These are phyloP conservation scores for Tolypocladium amazonense DNA, from an alignment of 2,329 filamentous ascomycete genomes.

Conservation along the genomic window DNA sequence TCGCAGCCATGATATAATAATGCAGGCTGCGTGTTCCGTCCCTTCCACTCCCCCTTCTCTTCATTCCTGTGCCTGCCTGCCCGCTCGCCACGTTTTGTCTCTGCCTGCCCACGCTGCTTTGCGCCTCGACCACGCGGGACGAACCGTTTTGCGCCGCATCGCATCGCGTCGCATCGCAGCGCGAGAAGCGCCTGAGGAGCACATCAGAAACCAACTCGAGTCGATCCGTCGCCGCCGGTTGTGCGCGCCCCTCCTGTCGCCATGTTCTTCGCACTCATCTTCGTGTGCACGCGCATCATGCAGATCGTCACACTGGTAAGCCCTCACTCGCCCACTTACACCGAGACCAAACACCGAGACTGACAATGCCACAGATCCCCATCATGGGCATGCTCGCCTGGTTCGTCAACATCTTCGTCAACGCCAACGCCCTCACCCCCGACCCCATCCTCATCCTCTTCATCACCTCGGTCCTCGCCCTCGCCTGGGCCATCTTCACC, in stretches of 20 bases:
- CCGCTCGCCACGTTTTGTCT: background rate
- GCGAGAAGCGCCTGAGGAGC: background rate
- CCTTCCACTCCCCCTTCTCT: background rate
- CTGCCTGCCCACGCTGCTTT: background rate
- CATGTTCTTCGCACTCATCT: slow-evolving; percentile 55
- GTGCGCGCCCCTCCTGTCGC: slow-evolving; percentile 10
- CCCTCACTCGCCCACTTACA: background rate
- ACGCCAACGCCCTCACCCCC: slow-evolving; percentile 47
- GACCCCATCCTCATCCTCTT: slow-evolving; percentile 55
- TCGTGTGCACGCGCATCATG: slow-evolving; percentile 50
- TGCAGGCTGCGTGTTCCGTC: background rate
- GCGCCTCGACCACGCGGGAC: background rate
- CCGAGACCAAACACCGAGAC: background rate
- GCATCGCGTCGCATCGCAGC: background rate
- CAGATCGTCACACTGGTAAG: slow-evolving; percentile 54
- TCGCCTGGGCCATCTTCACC: slow-evolving; percentile 54
- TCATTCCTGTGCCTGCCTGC: background rate
- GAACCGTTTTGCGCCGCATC: background rate
- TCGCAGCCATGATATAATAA: background rate
- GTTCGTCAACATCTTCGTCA: slow-evolving; percentile 52
- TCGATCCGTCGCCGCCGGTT: background rate
- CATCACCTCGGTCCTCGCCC: slow-evolving; percentile 53
- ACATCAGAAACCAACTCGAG: background rate
- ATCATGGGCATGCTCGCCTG: slow-evolving; percentile 56
- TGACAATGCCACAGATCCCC: slow-evolving; percentile 39